Evolutionary conservation across 2,329 filamentous ascomycete genomes (phyloP), one percentile per base, ranked within the genome.

Genomic region (Tetracladium maxilliforme): DNA sequence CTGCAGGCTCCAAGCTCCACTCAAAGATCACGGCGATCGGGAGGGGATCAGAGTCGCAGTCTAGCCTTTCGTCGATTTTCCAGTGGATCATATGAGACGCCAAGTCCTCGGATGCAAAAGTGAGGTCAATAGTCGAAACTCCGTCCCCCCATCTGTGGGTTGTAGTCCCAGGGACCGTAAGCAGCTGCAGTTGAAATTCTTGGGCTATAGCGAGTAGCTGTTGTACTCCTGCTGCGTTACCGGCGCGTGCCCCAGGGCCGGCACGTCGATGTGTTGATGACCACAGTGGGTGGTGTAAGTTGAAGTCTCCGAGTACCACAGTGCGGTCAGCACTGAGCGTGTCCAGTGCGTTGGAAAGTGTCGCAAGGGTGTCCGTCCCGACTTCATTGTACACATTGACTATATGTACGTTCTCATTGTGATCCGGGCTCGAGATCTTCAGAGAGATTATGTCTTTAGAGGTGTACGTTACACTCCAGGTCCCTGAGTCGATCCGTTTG

Each of bases 11-110:
- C 32, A 26, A 39, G 16, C 27, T 31, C 30, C 36, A 42, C 22
- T 43, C 28, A 10, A 42, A 13, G 4, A 23, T 21, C 11, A 29
- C 29, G 8, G 29, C 18, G 16, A 43, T 36, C 19, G 37, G 39
- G 21, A 36, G 37, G 27, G 43, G 34, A 26, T 45, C 39, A 0
- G 37, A 45, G 19, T 39, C 32, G 16, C 32, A 37, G 21, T 44
- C 32, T 4, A 42, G 10, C n/a, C n/a, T n/a, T n/a, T n/a, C n/a
- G n/a, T n/a, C n/a, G n/a, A n/a, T n/a, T n/a, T n/a, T n/a, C n/a
- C n/a, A n/a, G n/a, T n/a, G n/a, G n/a, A n/a, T n/a, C n/a, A n/a
- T n/a, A n/a, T n/a, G n/a, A n/a, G n/a, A n/a, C n/a, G n/a, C n/a
- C n/a, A n/a, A n/a, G n/a, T n/a, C n/a, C n/a, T n/a, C n/a, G n/a